Conservation (phyloP, 2,329 filamentous ascomycete genomes). For the Davidsoniella virescens region DNA sequence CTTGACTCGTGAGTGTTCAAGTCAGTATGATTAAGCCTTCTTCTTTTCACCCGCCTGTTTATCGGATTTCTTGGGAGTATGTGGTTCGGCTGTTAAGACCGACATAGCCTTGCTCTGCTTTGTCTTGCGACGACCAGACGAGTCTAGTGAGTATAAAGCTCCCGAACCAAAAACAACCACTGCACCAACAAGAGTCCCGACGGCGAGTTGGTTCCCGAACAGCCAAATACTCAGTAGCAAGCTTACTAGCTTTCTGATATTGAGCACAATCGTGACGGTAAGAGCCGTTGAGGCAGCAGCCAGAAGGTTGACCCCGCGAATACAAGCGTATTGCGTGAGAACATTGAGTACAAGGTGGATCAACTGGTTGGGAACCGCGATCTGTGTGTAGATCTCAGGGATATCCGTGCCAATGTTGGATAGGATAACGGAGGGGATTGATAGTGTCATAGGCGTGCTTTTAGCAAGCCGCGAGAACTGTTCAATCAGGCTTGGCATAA, state of each 20-base stretch:
- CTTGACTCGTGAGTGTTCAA: no score
- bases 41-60: slow-evolving; percentile 10
- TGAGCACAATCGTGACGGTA: slow-evolving; percentile 91
- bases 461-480: slow-evolving; percentile 47
- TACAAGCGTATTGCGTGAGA: slow-evolving; percentile 84
- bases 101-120: not conserved
- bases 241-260: slow-evolving; percentile 86
- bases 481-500: slow-evolving; percentile 45
- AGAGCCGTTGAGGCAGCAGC: slow-evolving; percentile 77
- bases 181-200: slow-evolving; percentile 66
- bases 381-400: not conserved
- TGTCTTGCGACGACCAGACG: slow-evolving; percentile 15
- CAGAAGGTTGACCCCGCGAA: slow-evolving; percentile 88
- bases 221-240: slow-evolving; percentile 82
- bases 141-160: slow-evolving; percentile 75
- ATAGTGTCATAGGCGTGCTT: slow-evolving; percentile 39
- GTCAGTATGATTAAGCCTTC: not conserved
- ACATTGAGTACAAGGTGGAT: slow-evolving; percentile 61
- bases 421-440: slow-evolving; percentile 3
- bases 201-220: slow-evolving; percentile 70
- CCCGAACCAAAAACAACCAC: slow-evolving; percentile 77
- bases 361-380: slow-evolving; percentile 50
- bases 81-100: not conserved
- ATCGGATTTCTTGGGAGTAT: not conserved
- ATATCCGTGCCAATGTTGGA: not conserved